These are phyloP conservation scores for Chytriomyces sp. DNA, from an alignment of 192 early-diverging fungal genomes.

Conservation along the genomic window DNA sequence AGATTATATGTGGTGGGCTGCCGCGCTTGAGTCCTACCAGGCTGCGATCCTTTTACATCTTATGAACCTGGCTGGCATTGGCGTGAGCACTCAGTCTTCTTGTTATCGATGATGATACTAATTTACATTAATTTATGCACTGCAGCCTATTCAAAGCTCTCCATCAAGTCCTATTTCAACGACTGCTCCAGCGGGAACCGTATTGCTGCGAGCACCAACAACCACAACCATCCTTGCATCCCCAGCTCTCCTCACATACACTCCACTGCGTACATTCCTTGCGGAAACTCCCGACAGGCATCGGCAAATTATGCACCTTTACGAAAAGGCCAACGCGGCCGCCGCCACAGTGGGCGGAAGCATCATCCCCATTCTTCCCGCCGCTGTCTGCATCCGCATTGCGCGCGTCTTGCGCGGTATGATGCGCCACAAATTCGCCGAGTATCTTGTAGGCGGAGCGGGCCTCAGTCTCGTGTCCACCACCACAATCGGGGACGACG, in stretches of 20 bases:
- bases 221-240: conserved; percentile 25
- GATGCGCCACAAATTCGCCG: conserved; percentile 39
- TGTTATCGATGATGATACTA: too few relatives aligned
- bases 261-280: conserved; percentile 39
- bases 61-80: conserved; percentile 62
- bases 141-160: neutral
- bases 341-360: conserved; percentile 24
- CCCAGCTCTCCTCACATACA: conserved; percentile 7
- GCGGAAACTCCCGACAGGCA: conserved; percentile 70
- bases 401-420: conserved; percentile 64
- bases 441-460: conserved; percentile 44
- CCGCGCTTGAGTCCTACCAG: conserved; percentile 70
- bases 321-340: conserved; percentile 49
- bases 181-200: neutral
- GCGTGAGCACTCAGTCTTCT: conserved; percentile 45
- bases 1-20: conserved; percentile 78
- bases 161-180: neutral
- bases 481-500: conserved; percentile 39
- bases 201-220: conserved; percentile 16
- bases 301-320: conserved; percentile 63
- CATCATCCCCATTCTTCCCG: conserved; percentile 63
- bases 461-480: conserved; percentile 36
- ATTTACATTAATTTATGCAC: neutral
- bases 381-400: conserved; percentile 68
- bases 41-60: conserved; percentile 63